phyloP scores from a whole-genome alignment of 2,329 filamentous ascomycete species.

The Huntiella omanensis region DNA sequence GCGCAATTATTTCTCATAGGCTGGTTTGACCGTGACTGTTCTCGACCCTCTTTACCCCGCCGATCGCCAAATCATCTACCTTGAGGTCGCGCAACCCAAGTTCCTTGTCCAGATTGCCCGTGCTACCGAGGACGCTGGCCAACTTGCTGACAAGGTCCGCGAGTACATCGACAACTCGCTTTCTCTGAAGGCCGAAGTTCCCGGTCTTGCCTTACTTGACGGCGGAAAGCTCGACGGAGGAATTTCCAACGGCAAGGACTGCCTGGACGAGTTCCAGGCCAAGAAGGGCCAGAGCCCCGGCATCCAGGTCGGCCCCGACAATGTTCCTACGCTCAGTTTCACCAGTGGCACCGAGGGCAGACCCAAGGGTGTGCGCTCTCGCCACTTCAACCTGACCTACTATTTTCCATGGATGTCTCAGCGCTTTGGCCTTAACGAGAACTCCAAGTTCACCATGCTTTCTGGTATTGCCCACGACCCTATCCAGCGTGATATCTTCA shows the following conservation, averaged over 20 bases:
- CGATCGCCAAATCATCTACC: slow-evolving; percentile 32
- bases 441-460: slow-evolving; percentile 65
- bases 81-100: slow-evolving; percentile 59
- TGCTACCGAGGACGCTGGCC: slow-evolving; percentile 44
- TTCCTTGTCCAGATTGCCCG: slow-evolving; percentile 56
- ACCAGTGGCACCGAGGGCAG: slow-evolving; percentile 58
- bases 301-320: slow-evolving; percentile 72
- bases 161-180: slow-evolving; percentile 57
- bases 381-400: slow-evolving; percentile 68
- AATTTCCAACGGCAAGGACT: slow-evolving; percentile 42
- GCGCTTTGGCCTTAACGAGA: slow-evolving; percentile 52
- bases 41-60: slow-evolving; percentile 73
- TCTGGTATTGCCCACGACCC: slow-evolving; percentile 62
- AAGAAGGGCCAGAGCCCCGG: slow-evolving; percentile 40
- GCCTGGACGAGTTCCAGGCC: slow-evolving; percentile 34
- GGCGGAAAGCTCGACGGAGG: slow-evolving; percentile 59
- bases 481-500: slow-evolving; percentile 56
- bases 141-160: slow-evolving; percentile 26
- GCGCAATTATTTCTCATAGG: slow-evolving; percentile 25
- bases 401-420: slow-evolving; percentile 93
- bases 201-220: slow-evolving; percentile 51
- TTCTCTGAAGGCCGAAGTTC: slow-evolving; percentile 52
- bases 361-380: slow-evolving; percentile 72
- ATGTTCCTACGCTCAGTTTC: slow-evolving; percentile 55
- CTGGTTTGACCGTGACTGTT: slow-evolving; percentile 44